Evolutionary conservation across 331 rosid genomes (phyloP).

Genomic region (Malus hybrid): DNA sequence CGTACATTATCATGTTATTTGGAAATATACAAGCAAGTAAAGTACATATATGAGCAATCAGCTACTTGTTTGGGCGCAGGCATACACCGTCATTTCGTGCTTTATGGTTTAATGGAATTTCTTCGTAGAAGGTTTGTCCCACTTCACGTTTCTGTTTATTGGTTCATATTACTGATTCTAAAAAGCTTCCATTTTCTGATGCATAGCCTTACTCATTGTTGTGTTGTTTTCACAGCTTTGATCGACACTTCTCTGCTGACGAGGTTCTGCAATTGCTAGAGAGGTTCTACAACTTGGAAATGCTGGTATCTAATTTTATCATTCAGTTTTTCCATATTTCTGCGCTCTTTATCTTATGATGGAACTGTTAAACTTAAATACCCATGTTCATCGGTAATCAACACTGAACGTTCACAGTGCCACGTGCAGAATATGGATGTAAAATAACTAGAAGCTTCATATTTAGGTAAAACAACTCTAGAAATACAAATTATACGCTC

Average conservation of each 20-base stretch:
- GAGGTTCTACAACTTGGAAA: conserved; percentile 91
- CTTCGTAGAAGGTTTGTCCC: conserved; percentile 66
- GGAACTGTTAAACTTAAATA: neutral
- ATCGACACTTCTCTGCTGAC: conserved; percentile 74
- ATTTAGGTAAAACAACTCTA: neutral
- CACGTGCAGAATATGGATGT: neutral
- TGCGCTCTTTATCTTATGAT: neutral
- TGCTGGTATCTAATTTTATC: conserved; percentile 56
- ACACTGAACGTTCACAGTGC: neutral
- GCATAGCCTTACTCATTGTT: neutral
- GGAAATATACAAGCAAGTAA: neutral
- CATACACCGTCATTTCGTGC: conserved; percentile 85
- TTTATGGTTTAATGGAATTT: conserved; percentile 92
- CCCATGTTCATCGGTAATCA: neutral
- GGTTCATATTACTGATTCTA: too few relatives aligned
- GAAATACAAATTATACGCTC: neutral
- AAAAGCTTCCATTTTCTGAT: too few relatives aligned
- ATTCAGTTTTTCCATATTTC: neutral
- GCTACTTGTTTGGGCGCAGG: conserved; percentile 39
- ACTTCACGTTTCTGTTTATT: neutral
- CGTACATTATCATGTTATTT: neutral
- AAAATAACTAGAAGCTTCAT: neutral
- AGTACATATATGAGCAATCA: neutral
- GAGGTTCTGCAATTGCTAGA: conserved; percentile 91
- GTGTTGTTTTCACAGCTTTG: conserved; percentile 51